Base-by-base conservation (phyloP, 305 asterid genomes). In the Fraxinus sp. region DNA sequence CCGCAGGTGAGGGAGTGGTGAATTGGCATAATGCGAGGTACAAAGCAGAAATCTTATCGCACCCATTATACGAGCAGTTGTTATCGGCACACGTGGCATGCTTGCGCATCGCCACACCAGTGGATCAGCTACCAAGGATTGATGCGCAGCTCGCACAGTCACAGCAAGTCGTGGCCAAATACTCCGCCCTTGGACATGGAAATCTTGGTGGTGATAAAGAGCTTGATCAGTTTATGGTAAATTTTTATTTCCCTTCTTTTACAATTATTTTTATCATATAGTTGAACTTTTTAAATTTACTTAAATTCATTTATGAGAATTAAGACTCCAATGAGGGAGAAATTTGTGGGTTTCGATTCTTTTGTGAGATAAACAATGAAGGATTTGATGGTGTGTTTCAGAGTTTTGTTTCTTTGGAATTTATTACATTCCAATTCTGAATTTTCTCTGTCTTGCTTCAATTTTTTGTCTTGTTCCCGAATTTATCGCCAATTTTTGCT, bases 91-190 rank as follows among this genome's bases (percentile, higher is more conserved):
- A 90, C 28, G 91, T 89, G 43, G 82, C 92, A n/a, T 90, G 93
- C 83, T 79, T 90, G 73, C 85, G 92, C 20, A 89, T 90, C 11
- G 92, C 92, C 0, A 90, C 92, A n/a, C 93, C 92, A 4, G 93
- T 90, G 30, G 92, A 90, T 85, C 93, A 90, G 87, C 88, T 90
- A 86, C 92, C 93, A 2, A 85, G 91, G 76, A 90, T 90, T 18
- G 92, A 90, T 64, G 90, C 90, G 4, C 91, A 88, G 84, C 87
- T 91, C 16, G 86, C 92, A 3, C 91, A 89, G 85, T 84, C 90
- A 26, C 89, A 89, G 78, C 89, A 91, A 70, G 90, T 91, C 10
- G 86, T 86, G 9, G 89, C 89, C 0, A 89, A 89, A 24, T 90
- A 90, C 82, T 85, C 90, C 0, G 75, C 86, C 0, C 86, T 90